These are phyloP conservation scores for Verticillium zaregamsianum DNA, from an alignment of 2,329 filamentous ascomycete genomes.

Conservation along the genomic window DNA sequence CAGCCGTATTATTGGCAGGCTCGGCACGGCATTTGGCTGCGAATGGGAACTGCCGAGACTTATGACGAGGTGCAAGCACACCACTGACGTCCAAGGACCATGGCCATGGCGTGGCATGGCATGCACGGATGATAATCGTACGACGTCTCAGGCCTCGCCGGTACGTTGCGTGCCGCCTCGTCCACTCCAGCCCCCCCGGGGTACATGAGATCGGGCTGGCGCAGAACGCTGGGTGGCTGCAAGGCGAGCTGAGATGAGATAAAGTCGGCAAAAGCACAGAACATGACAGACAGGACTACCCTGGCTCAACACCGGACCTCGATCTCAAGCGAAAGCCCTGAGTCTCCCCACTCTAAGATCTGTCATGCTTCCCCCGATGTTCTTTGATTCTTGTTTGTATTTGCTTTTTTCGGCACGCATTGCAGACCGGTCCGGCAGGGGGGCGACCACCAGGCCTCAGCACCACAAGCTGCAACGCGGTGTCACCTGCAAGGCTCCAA, in stretches of 20 bases:
- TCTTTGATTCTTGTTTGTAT: not conserved
- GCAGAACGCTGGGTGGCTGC: not conserved
- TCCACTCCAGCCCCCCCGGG: not conserved
- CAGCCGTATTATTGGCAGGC: not conserved
- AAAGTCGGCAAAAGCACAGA: not conserved
- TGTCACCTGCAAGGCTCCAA: not conserved
- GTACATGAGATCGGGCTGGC: not conserved
- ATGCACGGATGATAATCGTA: slow-evolving; percentile 3
- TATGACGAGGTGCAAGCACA: not conserved
- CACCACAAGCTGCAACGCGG: not conserved
- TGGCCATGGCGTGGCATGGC: not conserved
- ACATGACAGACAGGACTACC: not conserved
- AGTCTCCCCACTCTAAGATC: not conserved
- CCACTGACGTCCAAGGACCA: not conserved
- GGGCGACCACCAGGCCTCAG: not conserved
- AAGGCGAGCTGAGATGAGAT: not conserved
- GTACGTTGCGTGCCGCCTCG: not conserved
- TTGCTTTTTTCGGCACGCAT: not conserved
- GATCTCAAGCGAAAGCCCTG: not conserved
- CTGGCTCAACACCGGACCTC: not conserved
- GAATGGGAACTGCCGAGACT: not conserved
- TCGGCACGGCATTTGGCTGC: not conserved
- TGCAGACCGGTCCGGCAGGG: not conserved
- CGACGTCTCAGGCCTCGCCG: not conserved
- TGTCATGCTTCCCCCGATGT: not conserved